A percentile compares a stretch with the other conserved stretches of the same genome.
These are phyloP conservation scores for Xylaria sp. DNA, from an alignment of 2,329 filamentous ascomycete genomes.

Conservation along the genomic window DNA sequence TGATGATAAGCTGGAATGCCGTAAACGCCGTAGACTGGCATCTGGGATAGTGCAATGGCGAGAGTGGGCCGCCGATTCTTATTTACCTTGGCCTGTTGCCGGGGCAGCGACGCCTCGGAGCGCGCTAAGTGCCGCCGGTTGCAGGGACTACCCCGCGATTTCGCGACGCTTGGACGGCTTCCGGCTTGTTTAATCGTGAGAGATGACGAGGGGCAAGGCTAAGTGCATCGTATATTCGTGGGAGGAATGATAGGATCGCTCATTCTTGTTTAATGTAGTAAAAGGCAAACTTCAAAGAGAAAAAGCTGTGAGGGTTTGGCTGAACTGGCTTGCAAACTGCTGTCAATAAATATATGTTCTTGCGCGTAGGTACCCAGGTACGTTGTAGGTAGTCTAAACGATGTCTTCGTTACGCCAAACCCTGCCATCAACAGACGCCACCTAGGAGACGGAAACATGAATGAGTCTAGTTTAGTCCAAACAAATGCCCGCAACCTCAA, in stretches of 20 bases:
- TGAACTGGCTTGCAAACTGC: no score
- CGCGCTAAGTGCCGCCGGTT: not conserved
- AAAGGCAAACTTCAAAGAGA: no score
- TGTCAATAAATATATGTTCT: no score
- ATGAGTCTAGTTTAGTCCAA: not conserved
- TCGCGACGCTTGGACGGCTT: not conserved
- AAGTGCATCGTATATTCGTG: no score
- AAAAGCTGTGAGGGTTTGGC: no score
- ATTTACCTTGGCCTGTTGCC: constrained; percentile 26
- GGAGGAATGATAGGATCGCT: no score
- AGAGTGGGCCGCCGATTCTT: constrained; percentile 18
- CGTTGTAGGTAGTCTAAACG: no score
- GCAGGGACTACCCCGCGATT: not conserved
- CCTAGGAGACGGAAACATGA: not conserved
- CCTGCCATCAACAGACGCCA: not conserved
- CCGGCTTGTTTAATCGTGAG: no score
- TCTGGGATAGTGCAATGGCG: constrained; percentile 1
- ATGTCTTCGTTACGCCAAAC: no score
- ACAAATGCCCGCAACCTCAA: not conserved
- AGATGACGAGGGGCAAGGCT: not conserved
- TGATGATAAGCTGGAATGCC: constrained; percentile 31
- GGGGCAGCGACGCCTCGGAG: constrained; percentile 1
- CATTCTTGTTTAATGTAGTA: no score
- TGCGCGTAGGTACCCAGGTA: no score
- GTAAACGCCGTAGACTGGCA: constrained; percentile 31